Conservation (phyloP, 495 filamentous ascomycete genomes). For the Trichoderma orchidacearum region DNA sequence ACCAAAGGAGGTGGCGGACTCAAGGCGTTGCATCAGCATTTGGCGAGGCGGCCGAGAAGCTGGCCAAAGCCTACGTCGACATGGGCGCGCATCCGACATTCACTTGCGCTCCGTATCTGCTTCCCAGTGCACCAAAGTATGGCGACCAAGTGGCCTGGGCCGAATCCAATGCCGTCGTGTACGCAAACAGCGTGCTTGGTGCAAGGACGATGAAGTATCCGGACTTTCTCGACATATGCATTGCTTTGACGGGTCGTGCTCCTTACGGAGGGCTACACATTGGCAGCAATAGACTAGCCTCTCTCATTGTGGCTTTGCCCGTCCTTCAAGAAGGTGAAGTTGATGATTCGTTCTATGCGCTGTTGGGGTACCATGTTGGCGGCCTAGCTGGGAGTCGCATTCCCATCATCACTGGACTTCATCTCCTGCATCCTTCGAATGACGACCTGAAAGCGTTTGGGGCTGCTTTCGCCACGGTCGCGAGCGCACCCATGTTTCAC, state of each 20-base stretch:
- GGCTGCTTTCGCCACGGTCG: background rate
- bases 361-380: background rate
- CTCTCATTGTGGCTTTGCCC: background rate
- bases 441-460: background rate
- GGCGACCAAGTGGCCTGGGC: background rate
- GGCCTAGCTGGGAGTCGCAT: background rate
- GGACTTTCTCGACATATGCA: background rate
- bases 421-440: background rate
- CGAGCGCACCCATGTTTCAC: conserved; percentile 1
- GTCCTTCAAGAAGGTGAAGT: background rate
- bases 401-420: background rate
- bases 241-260: background rate
- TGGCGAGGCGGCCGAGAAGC: background rate
- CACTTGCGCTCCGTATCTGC: background rate
- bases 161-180: background rate
- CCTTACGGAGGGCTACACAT: background rate
- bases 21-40: background rate
- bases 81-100: background rate
- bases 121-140: background rate
- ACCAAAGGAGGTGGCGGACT: background rate
- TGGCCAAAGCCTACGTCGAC: background rate
- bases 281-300: background rate
- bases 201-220: background rate
- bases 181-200: background rate
- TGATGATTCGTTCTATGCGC: background rate